Percentiles rank a stretch among this genome's conserved stretches.
Conservation (phyloP, 176 grass and related monocot species). For the Bolboschoenus planiculmis region DNA sequence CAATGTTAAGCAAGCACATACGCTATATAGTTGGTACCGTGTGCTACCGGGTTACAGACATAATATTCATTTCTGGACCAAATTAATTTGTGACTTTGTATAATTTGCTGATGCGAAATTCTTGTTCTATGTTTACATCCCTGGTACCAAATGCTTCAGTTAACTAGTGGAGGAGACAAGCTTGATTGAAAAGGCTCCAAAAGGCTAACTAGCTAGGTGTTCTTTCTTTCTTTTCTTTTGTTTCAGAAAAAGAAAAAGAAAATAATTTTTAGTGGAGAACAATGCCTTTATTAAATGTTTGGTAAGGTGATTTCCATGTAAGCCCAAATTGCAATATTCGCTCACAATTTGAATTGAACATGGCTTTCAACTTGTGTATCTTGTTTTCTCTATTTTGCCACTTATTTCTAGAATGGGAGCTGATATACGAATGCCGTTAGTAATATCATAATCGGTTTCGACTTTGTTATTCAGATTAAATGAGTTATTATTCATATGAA, state of each 20-base stretch:
- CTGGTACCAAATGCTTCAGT: not conserved
- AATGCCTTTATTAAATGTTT: not conserved
- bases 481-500: too few relatives aligned
- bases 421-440: too few relatives aligned
- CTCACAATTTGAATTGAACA: not conserved
- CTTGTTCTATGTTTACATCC: not conserved
- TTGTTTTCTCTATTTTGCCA: not conserved
- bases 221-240: too few relatives aligned
- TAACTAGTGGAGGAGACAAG: not conserved
- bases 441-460: too few relatives aligned
- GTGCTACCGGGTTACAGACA: not conserved
- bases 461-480: too few relatives aligned
- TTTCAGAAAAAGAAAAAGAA: too few relatives aligned
- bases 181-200: not conserved
- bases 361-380: not conserved
- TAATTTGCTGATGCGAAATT: not conserved
- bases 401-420: too few relatives aligned
- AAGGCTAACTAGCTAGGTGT: too few relatives aligned
- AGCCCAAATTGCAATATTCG: not conserved
- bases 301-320: conserved; percentile 3
- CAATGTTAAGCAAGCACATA: not conserved
- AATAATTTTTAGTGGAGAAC: conserved; percentile 4
- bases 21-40: not conserved
- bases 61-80: not conserved
- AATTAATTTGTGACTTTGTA: not conserved